These are phyloP conservation scores for Perkinsus olseni DNA, from an alignment of 169 alveolate genomes.

Conservation along the genomic window DNA sequence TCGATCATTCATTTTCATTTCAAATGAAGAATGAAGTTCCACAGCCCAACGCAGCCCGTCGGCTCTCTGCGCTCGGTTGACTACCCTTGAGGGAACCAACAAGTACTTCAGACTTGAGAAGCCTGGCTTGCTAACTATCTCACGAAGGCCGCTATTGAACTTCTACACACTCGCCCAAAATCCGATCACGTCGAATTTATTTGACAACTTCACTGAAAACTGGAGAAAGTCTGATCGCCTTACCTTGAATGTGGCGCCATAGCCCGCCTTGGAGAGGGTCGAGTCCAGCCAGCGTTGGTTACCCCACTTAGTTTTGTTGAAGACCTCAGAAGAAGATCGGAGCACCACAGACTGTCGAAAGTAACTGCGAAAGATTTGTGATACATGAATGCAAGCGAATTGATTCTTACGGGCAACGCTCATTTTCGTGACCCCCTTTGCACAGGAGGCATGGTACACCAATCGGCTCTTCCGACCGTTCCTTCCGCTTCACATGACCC, in stretches of 20 bases:
- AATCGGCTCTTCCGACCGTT: background rate
- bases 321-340: background rate
- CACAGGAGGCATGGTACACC: background rate
- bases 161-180: no score
- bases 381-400: background rate
- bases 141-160: no score
- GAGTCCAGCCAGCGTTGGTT: background rate
- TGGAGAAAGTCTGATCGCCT: background rate
- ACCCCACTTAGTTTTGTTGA: background rate
- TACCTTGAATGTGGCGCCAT: background rate
- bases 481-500: background rate
- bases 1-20: background rate
- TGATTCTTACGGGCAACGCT: background rate
- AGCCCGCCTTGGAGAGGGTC: background rate
- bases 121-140: no score
- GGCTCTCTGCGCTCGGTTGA: no score
- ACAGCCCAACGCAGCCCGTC: no score
- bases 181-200: no score
- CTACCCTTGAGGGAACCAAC: no score
- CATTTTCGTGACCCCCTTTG: background rate
- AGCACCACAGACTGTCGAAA: background rate
- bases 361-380: background rate
- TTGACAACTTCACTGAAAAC: no score
- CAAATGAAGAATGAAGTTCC: no score
- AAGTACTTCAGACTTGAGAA: no score